Conservation (phyloP, 1,139 yeast species). For the Zygoascus meyerae region DNA sequence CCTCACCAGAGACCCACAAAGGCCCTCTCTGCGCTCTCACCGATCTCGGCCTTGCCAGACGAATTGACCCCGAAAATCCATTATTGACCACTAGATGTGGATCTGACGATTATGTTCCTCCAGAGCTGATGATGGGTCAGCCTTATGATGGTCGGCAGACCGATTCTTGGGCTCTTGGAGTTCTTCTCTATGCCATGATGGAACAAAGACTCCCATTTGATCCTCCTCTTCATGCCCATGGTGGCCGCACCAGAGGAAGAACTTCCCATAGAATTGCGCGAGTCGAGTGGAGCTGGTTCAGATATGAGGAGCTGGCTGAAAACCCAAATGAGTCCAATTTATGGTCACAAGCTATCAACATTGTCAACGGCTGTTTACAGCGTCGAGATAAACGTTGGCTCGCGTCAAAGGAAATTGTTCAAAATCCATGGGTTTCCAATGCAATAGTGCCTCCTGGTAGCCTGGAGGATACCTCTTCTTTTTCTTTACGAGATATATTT, state of each 20-base stretch:
- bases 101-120: slow-evolving; percentile 91
- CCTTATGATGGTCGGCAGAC: slow-evolving; percentile 85
- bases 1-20: slow-evolving; percentile 18
- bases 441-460: background rate
- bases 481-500: slow-evolving; percentile 2
- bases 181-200: slow-evolving; percentile 70
- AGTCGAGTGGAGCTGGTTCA: slow-evolving; percentile 85
- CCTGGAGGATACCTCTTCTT: background rate
- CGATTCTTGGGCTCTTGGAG: slow-evolving; percentile 94
- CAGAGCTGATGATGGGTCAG: slow-evolving; percentile 84
- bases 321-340: slow-evolving; percentile 7
- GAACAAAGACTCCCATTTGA: slow-evolving; percentile 91
- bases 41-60: slow-evolving; percentile 83
- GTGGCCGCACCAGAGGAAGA: slow-evolving; percentile 48
- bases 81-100: slow-evolving; percentile 84
- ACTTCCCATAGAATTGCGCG: slow-evolving; percentile 88
- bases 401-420: slow-evolving; percentile 35
- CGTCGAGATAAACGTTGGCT: slow-evolving; percentile 48
- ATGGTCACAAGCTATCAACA: slow-evolving; percentile 44
- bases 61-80: slow-evolving; percentile 53
- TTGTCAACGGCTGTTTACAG: slow-evolving; percentile 50
- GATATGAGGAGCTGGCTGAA: slow-evolving; percentile 23
- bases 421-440: slow-evolving; percentile 33
- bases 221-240: slow-evolving; percentile 32
- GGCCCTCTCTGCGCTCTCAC: slow-evolving; percentile 57